Evolutionary conservation across 305 asterid species (phyloP), one percentile per base, ranked within the genome.

Genomic region (Solanum aculeatissimum): DNA sequence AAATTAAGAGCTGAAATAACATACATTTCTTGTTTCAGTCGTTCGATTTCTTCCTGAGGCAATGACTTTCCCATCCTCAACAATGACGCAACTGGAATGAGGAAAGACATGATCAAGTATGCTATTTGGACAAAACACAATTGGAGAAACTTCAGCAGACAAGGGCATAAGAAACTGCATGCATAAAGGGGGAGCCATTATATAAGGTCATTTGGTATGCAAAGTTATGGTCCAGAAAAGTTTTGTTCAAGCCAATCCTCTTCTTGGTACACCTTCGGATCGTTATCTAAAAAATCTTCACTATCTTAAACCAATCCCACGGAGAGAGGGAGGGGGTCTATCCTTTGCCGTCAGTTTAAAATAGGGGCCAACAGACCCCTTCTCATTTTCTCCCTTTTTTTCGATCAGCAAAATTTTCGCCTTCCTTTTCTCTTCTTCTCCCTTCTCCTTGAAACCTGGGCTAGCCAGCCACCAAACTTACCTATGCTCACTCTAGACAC

Each of bases 1-100:
- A 60, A 75, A 77, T 83, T 55, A 54, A 83, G 58, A 19, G 80
- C 57, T 82, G 25, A 80, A 84, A 58, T 32, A 35, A 93, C 95
- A 5, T 77, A 77, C 85, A 87, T 94, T 94, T 91, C 97, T 88
- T 12, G 92, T 94, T 92, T 96, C 95, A 65, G 88, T 92, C 18
- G 98, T 94, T 83, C 91, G 92, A 84, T 96, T 96, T 90, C 92
- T 93, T 85, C 99, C 98, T 0, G 90, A 85, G 83, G 98, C 93
- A 91, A 93, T 91, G 86, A 94, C 94, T 71, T 85, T 82, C 83
- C 92, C 93, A 65, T 91, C 92, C 91, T 94, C 90, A 38, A 92
- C 89, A 82, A 96, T 86, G 7, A 96, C 93, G 71, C 99, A 89
- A 53, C 87, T 53, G 82, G 16, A 77, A 19, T 35, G 8, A 29